Evolutionary conservation across 176 grass and related monocot species (phyloP).

Genomic region (Triticum urartu): DNA sequence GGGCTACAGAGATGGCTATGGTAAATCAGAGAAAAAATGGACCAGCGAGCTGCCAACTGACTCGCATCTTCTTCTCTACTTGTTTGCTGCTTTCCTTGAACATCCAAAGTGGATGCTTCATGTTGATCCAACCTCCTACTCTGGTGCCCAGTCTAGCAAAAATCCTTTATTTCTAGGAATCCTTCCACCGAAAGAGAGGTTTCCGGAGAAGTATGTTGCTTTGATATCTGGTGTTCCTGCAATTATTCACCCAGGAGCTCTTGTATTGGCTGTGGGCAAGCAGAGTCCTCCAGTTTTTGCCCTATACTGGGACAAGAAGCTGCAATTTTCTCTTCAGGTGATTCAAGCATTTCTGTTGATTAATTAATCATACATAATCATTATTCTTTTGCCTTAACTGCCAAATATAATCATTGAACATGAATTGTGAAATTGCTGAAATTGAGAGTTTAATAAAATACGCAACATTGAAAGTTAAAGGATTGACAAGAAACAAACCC

Average conservation of each 20-base stretch:
- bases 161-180: conserved; percentile 95
- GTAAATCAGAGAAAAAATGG: conserved; percentile 85
- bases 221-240: conserved; percentile 76
- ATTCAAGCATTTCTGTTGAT: conserved; percentile 20
- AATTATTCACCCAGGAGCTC: conserved; percentile 90
- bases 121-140: conserved; percentile 87
- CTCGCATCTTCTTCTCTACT: conserved; percentile 80
- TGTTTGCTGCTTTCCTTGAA: conserved; percentile 95
- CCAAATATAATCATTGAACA: background rate
- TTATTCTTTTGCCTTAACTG: background rate
- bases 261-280: conserved; percentile 82
- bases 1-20: conserved; percentile 59
- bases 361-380: background rate
- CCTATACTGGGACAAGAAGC: conserved; percentile 95
- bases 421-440: background rate
- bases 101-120: conserved; percentile 99
- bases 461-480: background rate
- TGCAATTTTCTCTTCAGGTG: conserved; percentile 98
- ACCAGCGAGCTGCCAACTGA: conserved; percentile 81
- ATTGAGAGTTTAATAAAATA: background rate
- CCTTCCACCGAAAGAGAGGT: conserved; percentile 94
- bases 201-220: conserved; percentile 97
- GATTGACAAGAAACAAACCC: conserved; percentile 17
- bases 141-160: conserved; percentile 89
- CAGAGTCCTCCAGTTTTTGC: conserved; percentile 73